A percentile compares a stretch with the other conserved stretches of the same genome.
Evolutionary conservation across 1,139 yeast species (phyloP).

Genomic region (Debaryomyces fabryi): DNA sequence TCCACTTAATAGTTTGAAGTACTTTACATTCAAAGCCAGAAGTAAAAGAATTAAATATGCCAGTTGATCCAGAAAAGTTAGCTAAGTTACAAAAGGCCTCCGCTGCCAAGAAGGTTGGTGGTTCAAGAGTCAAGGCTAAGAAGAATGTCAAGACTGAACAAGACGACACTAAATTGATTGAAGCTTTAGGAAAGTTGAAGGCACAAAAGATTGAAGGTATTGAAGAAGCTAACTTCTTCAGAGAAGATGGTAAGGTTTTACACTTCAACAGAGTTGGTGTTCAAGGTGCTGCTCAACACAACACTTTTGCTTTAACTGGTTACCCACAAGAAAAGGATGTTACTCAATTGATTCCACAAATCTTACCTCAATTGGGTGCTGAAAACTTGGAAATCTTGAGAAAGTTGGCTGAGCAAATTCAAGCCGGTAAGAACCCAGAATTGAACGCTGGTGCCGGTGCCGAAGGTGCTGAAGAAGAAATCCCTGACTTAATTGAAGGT

Average conservation of each 20-base stretch:
- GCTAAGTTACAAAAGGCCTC: conserved; percentile 79
- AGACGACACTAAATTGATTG: conserved; percentile 90
- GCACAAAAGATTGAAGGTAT: conserved; percentile 87
- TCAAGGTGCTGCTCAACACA: conserved; percentile 88
- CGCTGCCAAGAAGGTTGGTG: conserved; percentile 79
- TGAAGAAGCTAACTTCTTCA: conserved; percentile 97
- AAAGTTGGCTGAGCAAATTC: conserved; percentile 88
- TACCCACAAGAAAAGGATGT: conserved; percentile 91
- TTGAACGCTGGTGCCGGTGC: conserved; percentile 41
- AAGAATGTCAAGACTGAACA: conserved; percentile 67
- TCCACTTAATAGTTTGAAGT: conserved; percentile 2
- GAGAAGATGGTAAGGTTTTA: conserved; percentile 92
- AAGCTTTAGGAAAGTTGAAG: conserved; percentile 84
- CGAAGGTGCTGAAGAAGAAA: conserved; percentile 67
- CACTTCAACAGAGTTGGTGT: conserved; percentile 96
- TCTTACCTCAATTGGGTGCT: conserved; percentile 95
- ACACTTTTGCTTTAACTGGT: conserved; percentile 95
- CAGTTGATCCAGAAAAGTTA: conserved; percentile 85
- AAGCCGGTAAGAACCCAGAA: conserved; percentile 58
- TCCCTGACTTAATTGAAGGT: conserved; percentile 95
- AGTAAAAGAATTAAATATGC: conserved; percentile 47
- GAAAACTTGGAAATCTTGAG: conserved; percentile 91
- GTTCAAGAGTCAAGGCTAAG: conserved; percentile 84
- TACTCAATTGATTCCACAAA: conserved; percentile 91
- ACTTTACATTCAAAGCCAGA: not conserved